These are phyloP conservation scores for Edaphochlamys debaryana DNA, from an alignment of 139 green algal species.

Conservation along the genomic window DNA sequence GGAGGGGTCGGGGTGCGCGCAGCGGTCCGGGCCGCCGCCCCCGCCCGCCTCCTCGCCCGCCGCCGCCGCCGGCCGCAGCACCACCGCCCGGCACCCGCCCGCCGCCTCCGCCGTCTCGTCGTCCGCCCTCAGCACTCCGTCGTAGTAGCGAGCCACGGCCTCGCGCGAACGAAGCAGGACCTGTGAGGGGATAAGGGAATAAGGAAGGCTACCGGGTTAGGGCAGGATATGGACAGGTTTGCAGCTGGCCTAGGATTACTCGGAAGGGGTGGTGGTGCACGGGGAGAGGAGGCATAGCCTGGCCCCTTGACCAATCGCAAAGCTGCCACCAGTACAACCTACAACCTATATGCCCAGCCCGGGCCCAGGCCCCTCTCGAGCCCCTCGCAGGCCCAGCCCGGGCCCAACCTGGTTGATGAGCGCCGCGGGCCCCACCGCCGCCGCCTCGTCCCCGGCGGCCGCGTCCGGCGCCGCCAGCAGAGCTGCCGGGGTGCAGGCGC, in stretches of 20 bases:
- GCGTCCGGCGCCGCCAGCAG: slow-evolving; percentile 60
- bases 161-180: slow-evolving; percentile 45
- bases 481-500: slow-evolving; percentile 15
- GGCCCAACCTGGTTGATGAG: slow-evolving; percentile 80
- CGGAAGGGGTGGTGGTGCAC: no score
- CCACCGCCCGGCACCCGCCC: slow-evolving; percentile 4
- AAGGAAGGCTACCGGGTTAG: background rate
- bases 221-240: no score
- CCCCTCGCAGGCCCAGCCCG: no score
- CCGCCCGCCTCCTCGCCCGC: background rate
- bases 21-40: slow-evolving; percentile 12
- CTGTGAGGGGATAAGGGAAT: background rate
- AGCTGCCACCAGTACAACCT: no score
- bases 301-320: no score
- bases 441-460: slow-evolving; percentile 47
- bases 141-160: slow-evolving; percentile 33
- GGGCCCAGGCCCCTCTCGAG: no score
- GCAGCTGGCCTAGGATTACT: no score
- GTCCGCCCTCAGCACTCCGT: slow-evolving; percentile 5
- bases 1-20: slow-evolving; percentile 47
- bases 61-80: slow-evolving; percentile 29
- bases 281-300: no score
- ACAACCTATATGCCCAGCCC: no score
- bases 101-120: slow-evolving; percentile 31
- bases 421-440: slow-evolving; percentile 56